Percentiles rank a stretch among this genome's conserved stretches.
phyloP scores from a whole-genome alignment of 2,329 filamentous ascomycete species.

The Ceratocystis papillata region DNA sequence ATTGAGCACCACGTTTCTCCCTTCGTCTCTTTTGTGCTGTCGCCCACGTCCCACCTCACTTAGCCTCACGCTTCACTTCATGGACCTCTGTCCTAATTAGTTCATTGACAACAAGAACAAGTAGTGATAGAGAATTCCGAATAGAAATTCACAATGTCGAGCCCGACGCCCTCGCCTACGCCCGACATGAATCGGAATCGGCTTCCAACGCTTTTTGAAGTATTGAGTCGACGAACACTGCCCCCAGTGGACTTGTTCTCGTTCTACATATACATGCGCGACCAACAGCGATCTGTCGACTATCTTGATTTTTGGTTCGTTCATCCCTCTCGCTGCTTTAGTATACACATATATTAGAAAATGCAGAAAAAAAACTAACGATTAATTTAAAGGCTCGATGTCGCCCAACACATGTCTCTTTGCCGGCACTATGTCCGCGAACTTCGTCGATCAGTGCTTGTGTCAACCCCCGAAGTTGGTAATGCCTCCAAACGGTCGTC shows the following conservation, averaged over 20 bases:
- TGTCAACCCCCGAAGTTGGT: conserved; percentile 84
- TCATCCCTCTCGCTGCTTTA: not conserved
- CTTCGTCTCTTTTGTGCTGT: not conserved
- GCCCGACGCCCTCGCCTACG: conserved; percentile 41
- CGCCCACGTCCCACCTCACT: not conserved
- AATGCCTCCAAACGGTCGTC: conserved; percentile 79
- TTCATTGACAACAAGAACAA: not conserved
- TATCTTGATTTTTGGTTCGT: conserved; percentile 95
- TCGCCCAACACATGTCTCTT: conserved; percentile 95
- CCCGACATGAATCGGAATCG: conserved; percentile 62
- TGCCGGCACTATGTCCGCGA: conserved; percentile 96
- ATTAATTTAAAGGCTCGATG: conserved; percentile 66
- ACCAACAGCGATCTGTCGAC: conserved; percentile 94
- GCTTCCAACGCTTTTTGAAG: conserved; percentile 89
- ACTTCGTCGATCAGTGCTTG: conserved; percentile 79
- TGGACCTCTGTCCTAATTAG: not conserved
- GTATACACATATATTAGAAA: not conserved
- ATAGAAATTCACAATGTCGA: conserved; percentile 18
- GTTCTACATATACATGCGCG: conserved; percentile 99
- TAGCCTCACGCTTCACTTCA: conserved; percentile 9
- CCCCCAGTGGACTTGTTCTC: conserved; percentile 95
- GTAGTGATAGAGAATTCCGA: not conserved
- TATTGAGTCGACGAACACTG: conserved; percentile 83
- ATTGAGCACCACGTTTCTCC: conserved; percentile 8
- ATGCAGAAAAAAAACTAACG: not conserved